Evolutionary conservation across 1,284 basidiomycete genomes (phyloP).

Genomic region (Marasmius oreades): DNA sequence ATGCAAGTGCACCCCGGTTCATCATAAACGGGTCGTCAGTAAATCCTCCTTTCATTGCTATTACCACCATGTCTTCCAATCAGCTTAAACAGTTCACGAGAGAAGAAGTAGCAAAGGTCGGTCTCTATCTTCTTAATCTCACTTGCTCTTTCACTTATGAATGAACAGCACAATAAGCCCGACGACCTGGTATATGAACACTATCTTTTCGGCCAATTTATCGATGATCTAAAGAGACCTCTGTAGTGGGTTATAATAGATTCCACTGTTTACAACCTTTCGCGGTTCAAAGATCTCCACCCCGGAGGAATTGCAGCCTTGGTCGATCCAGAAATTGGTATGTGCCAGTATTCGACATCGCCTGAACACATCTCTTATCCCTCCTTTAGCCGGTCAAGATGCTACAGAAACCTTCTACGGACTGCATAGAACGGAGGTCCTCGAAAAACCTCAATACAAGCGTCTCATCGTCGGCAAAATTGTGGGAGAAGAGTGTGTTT

Average conservation of each 20-base stretch:
- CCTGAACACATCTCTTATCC: constrained; percentile 31
- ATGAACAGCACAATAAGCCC: constrained; percentile 62
- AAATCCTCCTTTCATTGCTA: not conserved
- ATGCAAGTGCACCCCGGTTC: not conserved
- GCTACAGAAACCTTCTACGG: constrained; percentile 85
- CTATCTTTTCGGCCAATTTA: not conserved
- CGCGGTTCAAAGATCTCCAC: constrained; percentile 75
- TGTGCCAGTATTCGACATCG: constrained; percentile 30
- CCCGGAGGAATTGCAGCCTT: constrained; percentile 80
- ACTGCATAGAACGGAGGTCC: constrained; percentile 78
- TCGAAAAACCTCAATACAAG: constrained; percentile 70
- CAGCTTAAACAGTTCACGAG: constrained; percentile 39
- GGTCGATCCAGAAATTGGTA: constrained; percentile 67
- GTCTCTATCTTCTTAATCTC: constrained; percentile 11
- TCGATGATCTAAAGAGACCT: constrained; percentile 15
- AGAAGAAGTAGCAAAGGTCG: constrained; percentile 54
- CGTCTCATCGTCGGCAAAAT: constrained; percentile 71
- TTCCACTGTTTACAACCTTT: constrained; percentile 78
- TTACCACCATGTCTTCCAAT: constrained; percentile 18
- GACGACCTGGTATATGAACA: constrained; percentile 47
- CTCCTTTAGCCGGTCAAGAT: constrained; percentile 69
- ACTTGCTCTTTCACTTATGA: constrained; percentile 26
- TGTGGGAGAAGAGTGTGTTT: constrained; percentile 59
- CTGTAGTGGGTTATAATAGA: constrained; percentile 36
- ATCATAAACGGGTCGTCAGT: constrained; percentile 16